Conservation (phyloP, 805 yeast species). For the Candida xiaguanensis region DNA sequence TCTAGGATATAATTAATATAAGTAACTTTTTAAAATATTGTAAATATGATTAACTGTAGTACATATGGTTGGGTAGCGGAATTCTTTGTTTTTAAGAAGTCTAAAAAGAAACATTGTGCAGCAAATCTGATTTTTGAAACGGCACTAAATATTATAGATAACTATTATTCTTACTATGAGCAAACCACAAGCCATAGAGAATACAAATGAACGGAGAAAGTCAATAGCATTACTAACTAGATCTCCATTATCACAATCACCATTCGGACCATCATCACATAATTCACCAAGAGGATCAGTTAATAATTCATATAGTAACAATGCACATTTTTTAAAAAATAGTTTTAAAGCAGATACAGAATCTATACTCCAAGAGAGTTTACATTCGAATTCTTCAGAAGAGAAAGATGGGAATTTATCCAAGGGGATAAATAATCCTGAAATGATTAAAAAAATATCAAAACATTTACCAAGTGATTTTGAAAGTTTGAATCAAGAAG, state of each 20-base stretch:
- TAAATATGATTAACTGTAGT: no score
- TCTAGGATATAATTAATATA: conserved; percentile 10
- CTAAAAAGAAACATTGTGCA: no score
- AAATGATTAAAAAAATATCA: conserved; percentile 25
- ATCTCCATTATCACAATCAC: conserved; percentile 26
- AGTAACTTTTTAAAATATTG: no score
- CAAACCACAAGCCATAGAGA: conserved; percentile 2
- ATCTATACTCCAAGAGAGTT: conserved; percentile 5
- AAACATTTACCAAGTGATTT: conserved; percentile 34
- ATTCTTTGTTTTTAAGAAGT: no score
- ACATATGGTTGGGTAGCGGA: no score
- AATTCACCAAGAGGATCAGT: conserved; percentile 6
- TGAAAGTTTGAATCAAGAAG: conserved; percentile 36
- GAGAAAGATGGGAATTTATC: conserved; percentile 18
- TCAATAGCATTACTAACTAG: conserved; percentile 31
- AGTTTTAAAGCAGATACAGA: conserved; percentile 9
- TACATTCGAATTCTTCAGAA: conserved; percentile 1
- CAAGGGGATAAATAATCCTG: conserved; percentile 28
- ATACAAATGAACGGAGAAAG: conserved; percentile 15
- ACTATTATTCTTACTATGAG: conserved; percentile 5
- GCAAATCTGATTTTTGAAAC: not conserved
- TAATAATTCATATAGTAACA: conserved; percentile 12
- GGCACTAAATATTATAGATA: no score
- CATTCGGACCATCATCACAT: conserved; percentile 14
- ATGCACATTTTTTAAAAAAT: conserved; percentile 18